A percentile compares a stretch with the other conserved stretches of the same genome.
Evolutionary conservation across 768 basidiomycete genomes (phyloP).

Genomic region (Myochromella boudieri): DNA sequence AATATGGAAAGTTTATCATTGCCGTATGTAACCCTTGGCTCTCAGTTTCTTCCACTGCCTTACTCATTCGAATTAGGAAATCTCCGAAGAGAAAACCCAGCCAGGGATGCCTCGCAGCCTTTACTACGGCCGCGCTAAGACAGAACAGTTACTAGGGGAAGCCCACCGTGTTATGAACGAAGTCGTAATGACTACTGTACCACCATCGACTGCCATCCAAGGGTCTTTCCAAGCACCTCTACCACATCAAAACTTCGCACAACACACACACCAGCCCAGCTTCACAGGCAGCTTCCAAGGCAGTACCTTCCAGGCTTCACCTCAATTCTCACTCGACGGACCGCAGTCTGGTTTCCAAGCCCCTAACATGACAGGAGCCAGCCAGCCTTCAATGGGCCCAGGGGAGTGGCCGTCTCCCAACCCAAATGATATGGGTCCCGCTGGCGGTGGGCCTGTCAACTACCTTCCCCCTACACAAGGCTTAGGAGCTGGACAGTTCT

Average conservation of each 20-base stretch:
- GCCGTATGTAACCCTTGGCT: slow-evolving; percentile 27
- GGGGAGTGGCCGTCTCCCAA: slow-evolving; percentile 11
- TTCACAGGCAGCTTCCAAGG: no score
- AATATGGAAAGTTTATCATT: slow-evolving; percentile 53
- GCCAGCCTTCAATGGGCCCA: slow-evolving; percentile 8
- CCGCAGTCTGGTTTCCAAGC: slow-evolving; percentile 8
- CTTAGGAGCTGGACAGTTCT: slow-evolving; percentile 23
- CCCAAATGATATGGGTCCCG: slow-evolving; percentile 2
- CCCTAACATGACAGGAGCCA: background rate
- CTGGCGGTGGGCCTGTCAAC: slow-evolving; percentile 8
- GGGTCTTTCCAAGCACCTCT: slow-evolving; percentile 4
- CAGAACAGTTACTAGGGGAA: slow-evolving; percentile 61
- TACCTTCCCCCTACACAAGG: slow-evolving; percentile 31
- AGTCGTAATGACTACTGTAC: slow-evolving; percentile 46
- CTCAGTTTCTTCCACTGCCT: background rate
- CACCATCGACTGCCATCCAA: slow-evolving; percentile 17
- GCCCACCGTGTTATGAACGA: slow-evolving; percentile 56
- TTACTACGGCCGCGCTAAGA: slow-evolving; percentile 68
- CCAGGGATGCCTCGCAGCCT: slow-evolving; percentile 76
- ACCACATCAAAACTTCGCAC: slow-evolving; percentile 8
- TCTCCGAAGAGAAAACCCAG: slow-evolving; percentile 76
- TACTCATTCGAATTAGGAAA: slow-evolving; percentile 47
- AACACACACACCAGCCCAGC: slow-evolving; percentile 3
- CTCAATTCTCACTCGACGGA: slow-evolving; percentile 5
- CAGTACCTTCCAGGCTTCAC: slow-evolving; percentile 1